phyloP scores from a whole-genome alignment of 345 rosid species.

The Euphorbia pulcherrima region DNA sequence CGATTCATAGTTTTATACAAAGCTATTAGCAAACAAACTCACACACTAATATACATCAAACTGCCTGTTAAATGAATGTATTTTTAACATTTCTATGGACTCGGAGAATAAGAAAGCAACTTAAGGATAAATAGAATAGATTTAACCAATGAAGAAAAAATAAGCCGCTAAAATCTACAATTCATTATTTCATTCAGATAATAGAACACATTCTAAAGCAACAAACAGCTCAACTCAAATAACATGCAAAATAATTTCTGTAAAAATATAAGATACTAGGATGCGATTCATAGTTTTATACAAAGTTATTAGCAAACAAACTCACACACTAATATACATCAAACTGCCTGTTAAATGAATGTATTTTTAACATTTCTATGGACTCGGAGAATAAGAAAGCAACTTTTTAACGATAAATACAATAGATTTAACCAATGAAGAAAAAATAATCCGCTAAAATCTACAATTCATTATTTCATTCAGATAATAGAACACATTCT shows the following conservation, averaged over 20 bases:
- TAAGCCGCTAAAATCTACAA: slow-evolving; percentile 3
- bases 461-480: background rate
- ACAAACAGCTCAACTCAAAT: slow-evolving; percentile 53
- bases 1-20: background rate
- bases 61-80: background rate
- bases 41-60: background rate
- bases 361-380: background rate
- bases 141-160: background rate
- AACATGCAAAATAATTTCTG: slow-evolving; percentile 13
- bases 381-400: background rate
- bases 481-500: background rate
- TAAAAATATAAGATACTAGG: background rate
- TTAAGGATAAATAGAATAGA: background rate
- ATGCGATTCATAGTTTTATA: background rate
- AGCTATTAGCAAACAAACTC: background rate
- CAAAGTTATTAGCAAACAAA: background rate
- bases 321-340: background rate
- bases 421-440: background rate
- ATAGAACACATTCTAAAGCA: background rate
- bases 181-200: background rate
- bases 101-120: background rate
- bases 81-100: background rate
- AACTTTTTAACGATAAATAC: background rate
- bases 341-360: background rate
- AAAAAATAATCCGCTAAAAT: slow-evolving; percentile 5